phyloP scores from a whole-genome alignment of 2,329 filamentous ascomycete genomes.

The Sporothrix pallida region DNA sequence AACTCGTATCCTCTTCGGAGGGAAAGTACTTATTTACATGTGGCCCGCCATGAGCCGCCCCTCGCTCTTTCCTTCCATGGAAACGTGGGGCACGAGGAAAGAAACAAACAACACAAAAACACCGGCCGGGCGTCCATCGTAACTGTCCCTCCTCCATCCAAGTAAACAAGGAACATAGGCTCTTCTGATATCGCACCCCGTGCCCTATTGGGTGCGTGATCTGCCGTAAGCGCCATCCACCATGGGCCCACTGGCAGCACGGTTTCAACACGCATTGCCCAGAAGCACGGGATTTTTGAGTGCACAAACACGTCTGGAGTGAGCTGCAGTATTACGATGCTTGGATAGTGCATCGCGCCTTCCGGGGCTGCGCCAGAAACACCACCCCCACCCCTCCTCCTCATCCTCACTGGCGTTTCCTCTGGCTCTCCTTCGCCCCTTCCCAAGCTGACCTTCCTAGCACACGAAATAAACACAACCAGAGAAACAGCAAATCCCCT shows the following conservation, averaged over 20 bases:
- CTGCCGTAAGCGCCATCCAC: slow-evolving; percentile 34
- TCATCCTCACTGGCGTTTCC: background rate
- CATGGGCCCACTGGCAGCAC: slow-evolving; percentile 14
- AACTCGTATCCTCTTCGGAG: background rate
- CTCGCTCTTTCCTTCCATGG: slow-evolving; percentile 7
- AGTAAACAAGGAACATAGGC: slow-evolving; percentile 3
- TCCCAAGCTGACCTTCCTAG: background rate
- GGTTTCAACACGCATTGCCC: background rate
- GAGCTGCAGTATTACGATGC: slow-evolving; percentile 25
- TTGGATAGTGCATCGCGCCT: slow-evolving; percentile 21
- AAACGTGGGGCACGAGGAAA: slow-evolving; percentile 15
- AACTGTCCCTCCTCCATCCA: background rate
- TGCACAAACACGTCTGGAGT: slow-evolving; percentile 10
- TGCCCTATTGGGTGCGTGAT: slow-evolving; percentile 29
- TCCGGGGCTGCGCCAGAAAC: slow-evolving; percentile 17
- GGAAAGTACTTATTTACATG: background rate
- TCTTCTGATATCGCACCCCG: background rate
- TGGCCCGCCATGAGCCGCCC: background rate
- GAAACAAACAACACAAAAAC: slow-evolving; percentile 20
- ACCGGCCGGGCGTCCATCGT: background rate
- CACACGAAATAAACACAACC: slow-evolving; percentile 18
- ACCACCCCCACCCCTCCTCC: slow-evolving; percentile 3
- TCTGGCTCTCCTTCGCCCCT: slow-evolving; percentile 16
- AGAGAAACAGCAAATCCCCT: slow-evolving; percentile 16
- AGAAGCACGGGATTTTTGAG: slow-evolving; percentile 10